Evolutionary conservation across 2,329 filamentous ascomycete species (phyloP), one percentile per base, ranked within the genome.

Genomic region (Ascocoryne sarcoides): DNA sequence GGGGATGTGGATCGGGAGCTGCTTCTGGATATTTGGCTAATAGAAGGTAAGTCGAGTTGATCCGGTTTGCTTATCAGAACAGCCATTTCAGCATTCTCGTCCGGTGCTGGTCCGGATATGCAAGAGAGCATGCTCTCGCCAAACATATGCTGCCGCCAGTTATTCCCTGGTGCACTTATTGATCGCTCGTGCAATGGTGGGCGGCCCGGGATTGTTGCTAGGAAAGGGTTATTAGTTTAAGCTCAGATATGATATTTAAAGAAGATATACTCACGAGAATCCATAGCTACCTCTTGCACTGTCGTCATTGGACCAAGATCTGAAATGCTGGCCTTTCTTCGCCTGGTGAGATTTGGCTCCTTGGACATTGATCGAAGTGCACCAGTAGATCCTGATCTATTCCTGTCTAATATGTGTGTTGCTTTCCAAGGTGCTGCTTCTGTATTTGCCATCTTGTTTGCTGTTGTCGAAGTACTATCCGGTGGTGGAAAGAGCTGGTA

Each of bases 261-360:
- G n/a, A 14, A 32, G 16, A 4, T 5, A 28, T 31, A 57, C 79
- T 65, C 66, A 84, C 79, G 79, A 53, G 79, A 83, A 61, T 84
- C 79, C 76, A 83, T 82, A 37, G 75, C 60, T 36, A 71, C 62
- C 55, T 82, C 79, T 48, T 82, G 76, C 10, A 82, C 78, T 1
- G 78, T 82, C 4, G 77, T 80, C 77, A 82, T 79, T 23, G 75
- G 76, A 2, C 75, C 78, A 36, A 81, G 60, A 46, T 83, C 79
- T 8, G 76, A 73, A 10, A 79, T 71, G 59, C 73, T 81, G 50
- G 75, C 65, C 55, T 83, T 83, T 47, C 77, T 71, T 51, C 78
- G 69, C 46, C 76, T 66, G 36, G 62, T 67, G 42, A 76, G 61
- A 48, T 68, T 73, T 54, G 73, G 70, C 50, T 78, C 73, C 56